Evolutionary conservation across 2,329 filamentous ascomycete genomes (phyloP), one percentile per base, ranked within the genome.

Genomic region (Fusarium virguliforme): DNA sequence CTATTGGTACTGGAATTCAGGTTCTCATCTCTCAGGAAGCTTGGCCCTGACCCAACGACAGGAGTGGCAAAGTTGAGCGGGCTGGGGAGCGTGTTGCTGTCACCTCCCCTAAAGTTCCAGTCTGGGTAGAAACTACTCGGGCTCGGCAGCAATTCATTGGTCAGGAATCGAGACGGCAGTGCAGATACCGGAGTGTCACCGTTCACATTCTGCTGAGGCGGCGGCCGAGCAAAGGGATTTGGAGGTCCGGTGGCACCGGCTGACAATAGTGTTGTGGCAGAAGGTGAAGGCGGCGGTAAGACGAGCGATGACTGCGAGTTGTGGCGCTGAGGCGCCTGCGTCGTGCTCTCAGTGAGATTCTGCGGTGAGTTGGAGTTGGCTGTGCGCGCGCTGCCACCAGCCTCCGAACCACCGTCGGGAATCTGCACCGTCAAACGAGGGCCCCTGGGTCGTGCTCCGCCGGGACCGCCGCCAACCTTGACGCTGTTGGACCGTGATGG

Each of bases 41-140:
- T 90, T 3, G 89, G 89, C 3, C 89, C 89, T 1, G 85, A 87
- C 2, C 85, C 87, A 2, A 87, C 86, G 2, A 91, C 84, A 0
- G 96, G 96, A 1, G 96, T 98, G 35, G 94, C 92, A 81, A 98
- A 98, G 67, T 95, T 97, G 70, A 98, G 83, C 9, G 96, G 96
- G 79, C 94, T 98, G 0, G 95, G 95, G 54, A 98, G 85, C 72
- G 97, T 96, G 76, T 96, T 97, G 79, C 88, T 92, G 72, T 96
- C 93, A 62, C 85, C 80, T 79, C 89, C 79, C 79, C 90, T 78
- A 79, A 93, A 94, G 72, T 92, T 91, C 95, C 95, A 98, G 70
- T 97, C 94, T 0, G 92, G 91, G 77, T 97, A 98, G 82, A 98
- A 98, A 72, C 90, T 94, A 70, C 92, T 97, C 0, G 96, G 96